Evolutionary conservation across 768 basidiomycete genomes (phyloP), one percentile per base, ranked within the genome.

Genomic region (Termitomyces titanicus): DNA sequence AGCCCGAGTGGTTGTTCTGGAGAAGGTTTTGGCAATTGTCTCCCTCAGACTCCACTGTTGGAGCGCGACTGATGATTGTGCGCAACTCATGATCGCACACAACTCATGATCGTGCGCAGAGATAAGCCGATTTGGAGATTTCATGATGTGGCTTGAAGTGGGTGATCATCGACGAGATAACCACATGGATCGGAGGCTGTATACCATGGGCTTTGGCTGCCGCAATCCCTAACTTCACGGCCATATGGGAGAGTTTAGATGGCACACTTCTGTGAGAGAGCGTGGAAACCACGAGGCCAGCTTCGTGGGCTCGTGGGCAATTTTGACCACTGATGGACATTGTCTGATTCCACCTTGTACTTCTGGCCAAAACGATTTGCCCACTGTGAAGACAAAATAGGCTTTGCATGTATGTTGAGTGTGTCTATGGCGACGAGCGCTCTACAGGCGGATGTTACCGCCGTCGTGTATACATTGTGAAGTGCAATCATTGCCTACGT

Each of bases 281-380:
- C 54, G 47, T 55, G 54, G 27, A 24, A 55, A 42, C 38, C 54
- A 55, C 46, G 54, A 55, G 54, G 54, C 17, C 4, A 22, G 22
- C 37, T 48, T 47, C 47, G 29, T 46, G n/a, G 7, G 9, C 17
- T 46, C 17, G 44, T 47, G 27, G 39, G 11, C 31, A 29, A 33
- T 18, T 47, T 24, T 18, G 39, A 34, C 46, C 39, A 15, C 11
- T 38, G 20, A 40, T 43, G 25, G 5, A 44, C 34, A 44, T 20
- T 34, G 24, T 22, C 22, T 24, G 22, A 31, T 22, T n/a, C 33
- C 51, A 52, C 7, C 29, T 1, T 44, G 40, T 31, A 27, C 3
- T 51, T 3, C 27, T 27, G 4, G 8, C 17, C 47, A 24, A 35
- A 25, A 8, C 27, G n/a, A 8, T 15, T 40, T 40, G 39, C 11